phyloP scores from a whole-genome alignment of 75 land plant species.

The Gnetum montanum region DNA sequence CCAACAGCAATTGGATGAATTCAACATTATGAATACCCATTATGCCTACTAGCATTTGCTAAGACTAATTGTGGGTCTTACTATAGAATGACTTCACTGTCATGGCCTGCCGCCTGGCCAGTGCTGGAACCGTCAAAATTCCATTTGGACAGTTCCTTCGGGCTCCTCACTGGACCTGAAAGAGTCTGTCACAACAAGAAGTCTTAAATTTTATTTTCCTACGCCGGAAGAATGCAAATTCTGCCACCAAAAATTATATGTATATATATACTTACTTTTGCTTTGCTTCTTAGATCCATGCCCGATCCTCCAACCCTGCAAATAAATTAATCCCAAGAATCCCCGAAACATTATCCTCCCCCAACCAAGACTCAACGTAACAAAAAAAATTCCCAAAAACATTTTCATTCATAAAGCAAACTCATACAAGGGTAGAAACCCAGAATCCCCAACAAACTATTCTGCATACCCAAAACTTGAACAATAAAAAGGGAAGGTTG shows the following conservation, averaged over 20 bases:
- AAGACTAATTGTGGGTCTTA: slow-evolving; percentile 8
- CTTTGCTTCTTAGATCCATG: slow-evolving; percentile 73
- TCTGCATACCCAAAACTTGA: too few relatives aligned
- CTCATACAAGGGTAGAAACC: too few relatives aligned
- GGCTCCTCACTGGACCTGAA: slow-evolving; percentile 51
- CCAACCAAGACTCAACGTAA: too few relatives aligned
- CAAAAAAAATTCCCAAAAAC: too few relatives aligned
- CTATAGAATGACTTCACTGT: slow-evolving; percentile 91
- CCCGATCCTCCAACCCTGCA: slow-evolving; percentile 92
- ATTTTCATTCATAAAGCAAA: too few relatives aligned
- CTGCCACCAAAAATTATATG: not conserved
- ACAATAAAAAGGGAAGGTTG: not conserved
- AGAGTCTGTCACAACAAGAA: slow-evolving; percentile 31
- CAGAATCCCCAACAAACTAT: too few relatives aligned
- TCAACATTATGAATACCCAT: too few relatives aligned
- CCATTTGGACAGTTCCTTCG: slow-evolving; percentile 79
- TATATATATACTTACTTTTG: slow-evolving; percentile 22
- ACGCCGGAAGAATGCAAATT: not conserved
- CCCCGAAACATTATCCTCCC: too few relatives aligned
- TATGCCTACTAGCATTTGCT: too few relatives aligned
- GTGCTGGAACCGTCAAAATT: slow-evolving; percentile 97
- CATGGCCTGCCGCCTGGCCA: slow-evolving; percentile 85
- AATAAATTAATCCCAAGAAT: not conserved
- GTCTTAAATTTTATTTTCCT: not conserved
- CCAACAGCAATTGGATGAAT: too few relatives aligned